Evolutionary conservation across 2,329 filamentous ascomycete species (phyloP), one percentile per base, ranked within the genome.

Genomic region (Pestalotiopsis sp.): DNA sequence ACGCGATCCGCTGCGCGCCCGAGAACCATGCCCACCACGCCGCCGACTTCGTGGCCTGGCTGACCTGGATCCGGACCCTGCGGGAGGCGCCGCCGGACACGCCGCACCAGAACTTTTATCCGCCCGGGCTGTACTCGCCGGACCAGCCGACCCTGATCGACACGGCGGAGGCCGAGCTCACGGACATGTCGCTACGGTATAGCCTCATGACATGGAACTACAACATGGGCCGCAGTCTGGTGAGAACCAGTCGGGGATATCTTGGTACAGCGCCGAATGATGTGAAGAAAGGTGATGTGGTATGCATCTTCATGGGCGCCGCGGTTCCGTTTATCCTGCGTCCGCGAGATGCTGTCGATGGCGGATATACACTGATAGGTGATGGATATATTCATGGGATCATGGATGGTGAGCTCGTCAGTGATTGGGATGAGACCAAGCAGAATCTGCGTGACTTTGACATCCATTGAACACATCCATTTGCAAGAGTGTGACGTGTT

Each of bases 281-380:
- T 31, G 65, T 66, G 14, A 36, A 20, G 38, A 23, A 58, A 7
- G 65, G 65, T 4, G 65, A 66, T 20, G 20, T 60, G 20, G 57
- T 66, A 13, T 58, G 52, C 56, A 20, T 66, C 57, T 49, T 66
- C 25, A 60, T 60, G 65, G 65, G 57, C 23, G 65, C 38, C 17
- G 65, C 65, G 36, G 65, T 66, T 23, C 65, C 65, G 2, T 66
- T 66, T n/a, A 45, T 66, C 38, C 20, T 66, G 65, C 65, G 65
- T 4, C 52, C 57, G 56, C 45, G 45, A n/a, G 17, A n/a, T 52
- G 45, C 7, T n/a, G 13, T 25, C 5, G 66, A 31, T 14, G 40
- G n/a, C 2, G 66, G 66, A 12, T 68, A 68, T 41, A 41, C 36
- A 14, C 25, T 68, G 5, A 40, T 68, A 11, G 66, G 66, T 2